Conservation (phyloP, 176 grass and related monocot genomes). For the Secale cereale region DNA sequence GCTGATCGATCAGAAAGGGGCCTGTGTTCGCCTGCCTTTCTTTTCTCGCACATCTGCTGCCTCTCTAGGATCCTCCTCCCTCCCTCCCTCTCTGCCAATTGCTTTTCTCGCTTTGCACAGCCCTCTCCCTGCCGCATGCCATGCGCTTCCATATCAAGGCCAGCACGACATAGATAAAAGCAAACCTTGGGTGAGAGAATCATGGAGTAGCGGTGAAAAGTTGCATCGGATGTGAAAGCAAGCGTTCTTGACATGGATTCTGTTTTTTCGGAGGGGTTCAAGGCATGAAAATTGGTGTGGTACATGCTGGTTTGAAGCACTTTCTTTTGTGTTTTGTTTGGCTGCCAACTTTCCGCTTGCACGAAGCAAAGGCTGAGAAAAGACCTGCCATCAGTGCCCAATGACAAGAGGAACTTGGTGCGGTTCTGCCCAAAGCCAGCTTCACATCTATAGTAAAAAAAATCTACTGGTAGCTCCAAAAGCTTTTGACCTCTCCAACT, state of each 20-base stretch:
- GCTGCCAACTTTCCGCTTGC: conserved; percentile 28
- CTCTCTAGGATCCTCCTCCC: conserved; percentile 34
- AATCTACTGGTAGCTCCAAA: background rate
- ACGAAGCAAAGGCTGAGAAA: conserved; percentile 49
- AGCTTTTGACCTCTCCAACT: background rate
- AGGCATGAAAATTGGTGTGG: background rate
- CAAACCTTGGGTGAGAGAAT: conserved; percentile 10
- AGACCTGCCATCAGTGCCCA: conserved; percentile 55
- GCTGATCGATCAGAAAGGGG: conserved; percentile 22
- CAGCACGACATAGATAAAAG: conserved; percentile 34
- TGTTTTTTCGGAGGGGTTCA: background rate
- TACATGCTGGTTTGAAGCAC: background rate
- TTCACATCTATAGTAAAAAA: background rate
- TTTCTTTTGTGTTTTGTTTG: background rate
- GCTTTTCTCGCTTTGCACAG: conserved; percentile 41
- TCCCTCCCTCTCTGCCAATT: conserved; percentile 24
- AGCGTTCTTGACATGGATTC: background rate
- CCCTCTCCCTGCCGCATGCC: too few species aligned
- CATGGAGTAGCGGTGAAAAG: conserved; percentile 31
- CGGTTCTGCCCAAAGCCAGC: conserved; percentile 23
- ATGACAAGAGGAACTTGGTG: conserved; percentile 46
- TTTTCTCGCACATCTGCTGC: conserved; percentile 32
- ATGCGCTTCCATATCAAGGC: conserved; percentile 50
- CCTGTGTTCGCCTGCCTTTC: conserved; percentile 30
- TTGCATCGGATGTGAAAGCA: conserved; percentile 28